These are phyloP conservation scores for Lagenidium giganteum DNA, from an alignment of 352 stramenopile genomes.

Conservation along the genomic window DNA sequence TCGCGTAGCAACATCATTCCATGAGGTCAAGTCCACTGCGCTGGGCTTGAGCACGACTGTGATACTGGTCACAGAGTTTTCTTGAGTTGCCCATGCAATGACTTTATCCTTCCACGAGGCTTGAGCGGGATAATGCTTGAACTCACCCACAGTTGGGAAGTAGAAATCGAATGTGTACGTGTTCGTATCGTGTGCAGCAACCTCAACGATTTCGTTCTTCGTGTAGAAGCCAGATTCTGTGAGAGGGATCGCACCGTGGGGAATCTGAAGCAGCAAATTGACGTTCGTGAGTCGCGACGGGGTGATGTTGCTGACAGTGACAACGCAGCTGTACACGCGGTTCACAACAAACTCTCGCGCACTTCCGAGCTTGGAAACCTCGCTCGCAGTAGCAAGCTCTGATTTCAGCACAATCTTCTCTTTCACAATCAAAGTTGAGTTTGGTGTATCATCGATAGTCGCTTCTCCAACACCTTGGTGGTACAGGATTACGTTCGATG, in stretches of 20 bases:
- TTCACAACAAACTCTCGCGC: slow-evolving; percentile 41
- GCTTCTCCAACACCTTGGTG: slow-evolving; percentile 37
- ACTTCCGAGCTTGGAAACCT: slow-evolving; percentile 10
- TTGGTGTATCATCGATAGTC: slow-evolving; percentile 13
- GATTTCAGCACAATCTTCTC: slow-evolving; percentile 25
- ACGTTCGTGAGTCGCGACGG: slow-evolving; percentile 20
- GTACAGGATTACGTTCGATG: slow-evolving; percentile 31
- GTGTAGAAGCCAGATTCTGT: slow-evolving; percentile 34
- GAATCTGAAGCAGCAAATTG: slow-evolving; percentile 63
- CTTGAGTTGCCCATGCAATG: slow-evolving; percentile 25
- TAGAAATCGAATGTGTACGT: slow-evolving; percentile 49
- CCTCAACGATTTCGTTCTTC: slow-evolving; percentile 28
- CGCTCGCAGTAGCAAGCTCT: not conserved
- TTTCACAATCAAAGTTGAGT: slow-evolving; percentile 44
- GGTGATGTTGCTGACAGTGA: slow-evolving; percentile 59
- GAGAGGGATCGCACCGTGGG: slow-evolving; percentile 45
- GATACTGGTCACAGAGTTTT: slow-evolving; percentile 7
- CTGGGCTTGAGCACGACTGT: slow-evolving; percentile 25
- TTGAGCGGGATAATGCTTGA: slow-evolving; percentile 46
- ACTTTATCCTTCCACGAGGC: slow-evolving; percentile 29
- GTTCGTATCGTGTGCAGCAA: slow-evolving; percentile 34
- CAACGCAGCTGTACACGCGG: slow-evolving; percentile 37
- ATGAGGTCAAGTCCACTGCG: slow-evolving; percentile 45
- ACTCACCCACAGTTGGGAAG: slow-evolving; percentile 40
- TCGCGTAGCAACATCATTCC: slow-evolving; percentile 42